Evolutionary conservation across 768 basidiomycete species (phyloP), one percentile per base, ranked within the genome.

Genomic region (Rhodotorula sphaerocarpa): DNA sequence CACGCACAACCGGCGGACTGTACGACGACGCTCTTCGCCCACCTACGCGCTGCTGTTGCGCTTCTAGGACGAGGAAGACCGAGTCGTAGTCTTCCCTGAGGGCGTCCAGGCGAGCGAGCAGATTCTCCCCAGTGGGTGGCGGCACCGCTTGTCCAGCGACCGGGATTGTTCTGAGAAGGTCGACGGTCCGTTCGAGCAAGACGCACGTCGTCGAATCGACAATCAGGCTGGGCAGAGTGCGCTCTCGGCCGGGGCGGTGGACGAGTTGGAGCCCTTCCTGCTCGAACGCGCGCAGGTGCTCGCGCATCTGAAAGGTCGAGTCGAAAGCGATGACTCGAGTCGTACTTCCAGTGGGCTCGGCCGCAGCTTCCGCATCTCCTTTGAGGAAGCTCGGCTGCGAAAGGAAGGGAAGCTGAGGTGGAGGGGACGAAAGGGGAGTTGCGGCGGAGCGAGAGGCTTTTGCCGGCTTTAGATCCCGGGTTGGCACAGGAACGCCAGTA

Each of bases 161-260:
- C 15, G 23, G 23, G 15, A 39, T 50, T 25, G 12, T 7, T 3
- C 31, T 31, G 50, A 59, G 5, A 20, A 59, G 43, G 20, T 20
- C 21, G 33, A 14, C 39, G 42, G 52, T 50, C 20, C 14, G 15
- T 10, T 27, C 15, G n/a, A 52, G 43, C 15, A 59, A 33, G 31
- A 59, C 50, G n/a, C 23, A 18, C 7, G 50, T 34, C 16, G 10
- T 16, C 5, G 50, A 12, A 33, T 51, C 31, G 33, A 59, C 31
- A 43, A 59, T 36, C n/a, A 59, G 31, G 23, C 52, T 33, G 23
- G 58, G 58, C n/a, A n/a, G n/a, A n/a, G n/a, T 23, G 15, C 9
- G 16, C 3, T 39, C 5, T 31, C 41, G 50, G 5, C 42, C 31
- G 2, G 31, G 2, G 20, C 58, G 58, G 33, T 45, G 47, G 1